phyloP scores from a whole-genome alignment of 208 protist genomes.

The Crithidia bombi region DNA sequence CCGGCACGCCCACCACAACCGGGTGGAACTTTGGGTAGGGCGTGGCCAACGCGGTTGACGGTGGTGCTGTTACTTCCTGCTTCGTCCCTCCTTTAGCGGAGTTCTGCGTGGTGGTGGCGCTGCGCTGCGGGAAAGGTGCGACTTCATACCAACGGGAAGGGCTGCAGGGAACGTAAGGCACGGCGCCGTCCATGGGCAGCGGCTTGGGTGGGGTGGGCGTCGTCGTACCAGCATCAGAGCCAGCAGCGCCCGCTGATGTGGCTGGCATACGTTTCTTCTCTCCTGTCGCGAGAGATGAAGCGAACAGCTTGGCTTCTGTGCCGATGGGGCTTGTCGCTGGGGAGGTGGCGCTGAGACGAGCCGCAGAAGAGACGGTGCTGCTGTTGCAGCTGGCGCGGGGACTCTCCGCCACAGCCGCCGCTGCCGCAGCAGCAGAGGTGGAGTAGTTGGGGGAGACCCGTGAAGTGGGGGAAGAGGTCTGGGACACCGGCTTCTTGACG shows the following conservation, averaged over 20 bases:
- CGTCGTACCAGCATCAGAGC: background rate
- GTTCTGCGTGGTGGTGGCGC: background rate
- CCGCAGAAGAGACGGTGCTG: background rate
- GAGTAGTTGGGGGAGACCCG: background rate
- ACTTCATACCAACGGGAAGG: constrained; percentile 27
- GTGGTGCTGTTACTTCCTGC: background rate
- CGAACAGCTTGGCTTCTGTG: background rate
- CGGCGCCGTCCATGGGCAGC: constrained; percentile 18
- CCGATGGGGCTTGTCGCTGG: background rate
- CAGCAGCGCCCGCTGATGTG: background rate
- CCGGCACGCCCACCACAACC: constrained; percentile 14
- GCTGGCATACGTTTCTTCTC: background rate
- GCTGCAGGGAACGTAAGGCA: constrained; percentile 27
- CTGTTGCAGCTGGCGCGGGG: background rate
- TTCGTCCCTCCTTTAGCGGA: background rate
- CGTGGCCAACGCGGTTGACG: background rate
- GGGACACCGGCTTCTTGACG: background rate
- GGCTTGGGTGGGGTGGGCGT: background rate
- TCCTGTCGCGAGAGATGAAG: background rate
- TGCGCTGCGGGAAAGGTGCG: constrained; percentile 21
- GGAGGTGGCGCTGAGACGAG: too few species aligned
- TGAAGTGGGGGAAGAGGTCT: background rate
- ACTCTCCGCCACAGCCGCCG: background rate
- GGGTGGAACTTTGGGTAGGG: constrained; percentile 17
- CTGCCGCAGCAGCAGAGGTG: background rate